Percentiles rank a stretch among this genome's conserved stretches.
These are phyloP conservation scores for Carpinus fangiana DNA, from an alignment of 306 rosid species.

Conservation along the genomic window DNA sequence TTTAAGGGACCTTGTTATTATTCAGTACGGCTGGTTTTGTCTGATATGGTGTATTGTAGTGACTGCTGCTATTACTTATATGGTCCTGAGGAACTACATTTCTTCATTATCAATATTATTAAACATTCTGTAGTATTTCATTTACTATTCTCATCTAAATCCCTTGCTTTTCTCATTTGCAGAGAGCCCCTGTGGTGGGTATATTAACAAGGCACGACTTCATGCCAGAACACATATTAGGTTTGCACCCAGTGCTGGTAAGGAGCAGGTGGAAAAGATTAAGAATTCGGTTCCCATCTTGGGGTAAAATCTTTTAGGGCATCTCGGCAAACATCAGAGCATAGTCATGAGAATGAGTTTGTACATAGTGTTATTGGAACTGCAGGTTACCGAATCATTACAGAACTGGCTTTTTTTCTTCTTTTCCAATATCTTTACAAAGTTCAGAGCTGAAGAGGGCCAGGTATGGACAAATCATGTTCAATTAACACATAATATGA, in stretches of 20 bases:
- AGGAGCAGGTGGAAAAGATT: conserved; percentile 72
- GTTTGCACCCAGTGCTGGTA: conserved; percentile 68
- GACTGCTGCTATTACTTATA: neutral
- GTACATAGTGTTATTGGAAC: conserved; percentile 19
- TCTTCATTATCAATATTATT: neutral
- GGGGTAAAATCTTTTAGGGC: conserved; percentile 24
- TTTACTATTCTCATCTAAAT: conserved; percentile 16
- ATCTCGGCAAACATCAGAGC: conserved; percentile 19
- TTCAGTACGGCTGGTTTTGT: neutral
- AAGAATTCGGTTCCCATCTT: conserved; percentile 44
- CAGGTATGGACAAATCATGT: neutral
- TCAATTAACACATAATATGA: neutral
- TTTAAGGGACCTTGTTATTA: neutral
- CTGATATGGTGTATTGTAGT: neutral
- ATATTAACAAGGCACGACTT: conserved; percentile 89
- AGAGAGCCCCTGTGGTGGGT: conserved; percentile 82
- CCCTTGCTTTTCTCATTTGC: conserved; percentile 33
- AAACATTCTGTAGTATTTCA: neutral
- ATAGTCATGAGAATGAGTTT: conserved; percentile 6
- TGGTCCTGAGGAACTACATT: neutral
- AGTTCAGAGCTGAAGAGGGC: conserved; percentile 19
- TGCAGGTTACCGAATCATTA: conserved; percentile 20
- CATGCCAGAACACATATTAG: conserved; percentile 78
- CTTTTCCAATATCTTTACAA: conserved; percentile 8
- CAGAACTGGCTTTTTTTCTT: neutral